Evolutionary conservation across 164 flowering plant species (phyloP).

Genomic region (Macadamia integrifolia): DNA sequence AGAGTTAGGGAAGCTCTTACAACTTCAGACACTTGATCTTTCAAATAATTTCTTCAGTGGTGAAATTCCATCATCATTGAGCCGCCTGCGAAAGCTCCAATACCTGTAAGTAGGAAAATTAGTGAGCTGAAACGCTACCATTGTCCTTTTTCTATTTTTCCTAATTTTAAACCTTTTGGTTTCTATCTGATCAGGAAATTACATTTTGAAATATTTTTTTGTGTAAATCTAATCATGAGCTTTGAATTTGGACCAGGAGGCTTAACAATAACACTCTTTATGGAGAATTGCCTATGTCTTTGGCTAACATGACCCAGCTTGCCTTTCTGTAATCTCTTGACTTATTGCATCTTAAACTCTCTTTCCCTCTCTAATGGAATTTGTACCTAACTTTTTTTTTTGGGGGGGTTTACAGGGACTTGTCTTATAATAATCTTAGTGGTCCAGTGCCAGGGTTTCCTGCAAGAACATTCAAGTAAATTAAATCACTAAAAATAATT

Average conservation of each 20-base stretch:
- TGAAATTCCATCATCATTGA: constrained; percentile 53
- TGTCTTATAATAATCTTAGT: constrained; percentile 86
- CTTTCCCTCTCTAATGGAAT: constrained; percentile 1
- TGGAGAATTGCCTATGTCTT: constrained; percentile 60
- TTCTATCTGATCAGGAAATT: not conserved
- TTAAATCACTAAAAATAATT: constrained; percentile 20
- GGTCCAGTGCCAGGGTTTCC: constrained; percentile 84
- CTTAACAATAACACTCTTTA: constrained; percentile 86
- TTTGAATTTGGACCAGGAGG: constrained; percentile 54
- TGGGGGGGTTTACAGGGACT: constrained; percentile 49
- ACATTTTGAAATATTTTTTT: constrained; percentile 1
- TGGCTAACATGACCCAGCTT: constrained; percentile 80
- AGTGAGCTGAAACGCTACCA: not conserved
- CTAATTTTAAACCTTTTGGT: not conserved
- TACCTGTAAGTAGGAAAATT: constrained; percentile 55
- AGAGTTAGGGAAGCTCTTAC: constrained; percentile 66
- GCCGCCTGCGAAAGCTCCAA: constrained; percentile 50
- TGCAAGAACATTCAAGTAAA: constrained; percentile 75
- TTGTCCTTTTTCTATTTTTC: not conserved
- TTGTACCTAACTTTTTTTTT: not conserved
- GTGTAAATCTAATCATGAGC: constrained; percentile 15
- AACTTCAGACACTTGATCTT: constrained; percentile 78
- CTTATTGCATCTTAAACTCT: not conserved
- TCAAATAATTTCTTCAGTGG: constrained; percentile 67
- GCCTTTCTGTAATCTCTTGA: constrained; percentile 58